Evolutionary conservation across 2,329 filamentous ascomycete species (phyloP).

Genomic region (Pseudogymnoascus sp.): DNA sequence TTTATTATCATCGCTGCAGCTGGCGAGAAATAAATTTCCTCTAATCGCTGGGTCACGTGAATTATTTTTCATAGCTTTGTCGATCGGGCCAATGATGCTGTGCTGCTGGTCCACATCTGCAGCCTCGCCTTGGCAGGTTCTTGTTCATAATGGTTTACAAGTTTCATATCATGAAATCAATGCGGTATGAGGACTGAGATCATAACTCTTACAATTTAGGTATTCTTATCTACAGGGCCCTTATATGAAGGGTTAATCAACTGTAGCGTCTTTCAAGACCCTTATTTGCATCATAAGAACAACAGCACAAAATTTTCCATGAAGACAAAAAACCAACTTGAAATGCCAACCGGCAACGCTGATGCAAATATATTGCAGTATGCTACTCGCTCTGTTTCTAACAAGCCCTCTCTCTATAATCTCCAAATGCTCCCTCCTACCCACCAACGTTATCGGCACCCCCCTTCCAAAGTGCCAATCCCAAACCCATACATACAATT

Average conservation of each 20-base stretch:
- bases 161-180: neutral
- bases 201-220: neutral
- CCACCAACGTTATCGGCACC: neutral
- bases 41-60: constrained; percentile 1
- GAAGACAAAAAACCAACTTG: neutral
- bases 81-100: neutral
- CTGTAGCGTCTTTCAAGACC: neutral
- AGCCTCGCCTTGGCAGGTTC: neutral
- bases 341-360: constrained; percentile 1
- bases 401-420: neutral
- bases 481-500: constrained; percentile 1
- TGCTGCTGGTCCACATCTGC: neutral
- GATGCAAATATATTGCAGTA: constrained; percentile 5
- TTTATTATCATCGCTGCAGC: constrained; percentile 1
- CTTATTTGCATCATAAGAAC: neutral
- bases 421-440: neutral
- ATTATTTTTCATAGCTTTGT: constrained; percentile 5
- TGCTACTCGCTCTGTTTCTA: neutral
- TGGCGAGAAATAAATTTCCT: constrained; percentile 7
- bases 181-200: neutral
- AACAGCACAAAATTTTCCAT: neutral
- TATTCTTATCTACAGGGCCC: neutral
- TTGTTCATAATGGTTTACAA: neutral
- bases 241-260: neutral
- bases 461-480: neutral